A percentile compares a stretch with the other conserved stretches of the same genome.
phyloP scores from a whole-genome alignment of 495 filamentous ascomycete genomes.

The Hapsidospora chrysogenum region DNA sequence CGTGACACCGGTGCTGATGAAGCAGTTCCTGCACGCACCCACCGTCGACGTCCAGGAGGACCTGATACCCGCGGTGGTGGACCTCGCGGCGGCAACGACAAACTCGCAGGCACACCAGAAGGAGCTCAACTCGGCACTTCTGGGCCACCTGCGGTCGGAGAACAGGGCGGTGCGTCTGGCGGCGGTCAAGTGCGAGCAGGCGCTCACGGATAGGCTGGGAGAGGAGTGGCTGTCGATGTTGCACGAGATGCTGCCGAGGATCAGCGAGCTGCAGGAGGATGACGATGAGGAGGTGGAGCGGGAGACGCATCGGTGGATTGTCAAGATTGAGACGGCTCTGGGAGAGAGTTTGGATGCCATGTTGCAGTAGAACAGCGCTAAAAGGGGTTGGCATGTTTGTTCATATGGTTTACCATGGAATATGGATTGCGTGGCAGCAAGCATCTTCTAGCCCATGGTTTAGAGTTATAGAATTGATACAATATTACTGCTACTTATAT shows the following conservation, averaged over 20 bases:
- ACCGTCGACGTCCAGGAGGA: conserved; percentile 17
- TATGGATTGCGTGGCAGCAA: too few species aligned
- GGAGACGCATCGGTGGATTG: conserved; percentile 75
- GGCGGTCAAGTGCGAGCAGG: conserved; percentile 61
- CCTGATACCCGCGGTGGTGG: conserved; percentile 43
- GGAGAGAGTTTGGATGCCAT: conserved; percentile 81
- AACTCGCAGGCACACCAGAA: conserved; percentile 80
- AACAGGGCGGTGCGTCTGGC: conserved; percentile 50
- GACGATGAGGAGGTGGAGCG: conserved; percentile 83
- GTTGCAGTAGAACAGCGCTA: conserved; percentile 42
- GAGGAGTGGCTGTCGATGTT: conserved; percentile 84
- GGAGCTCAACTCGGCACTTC: conserved; percentile 56
- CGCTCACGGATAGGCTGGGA: conserved; percentile 58
- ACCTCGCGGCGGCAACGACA: conserved; percentile 64
- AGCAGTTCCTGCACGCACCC: conserved; percentile 46
- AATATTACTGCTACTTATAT: neutral
- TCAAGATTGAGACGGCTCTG: conserved; percentile 67
- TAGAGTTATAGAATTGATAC: too few species aligned
- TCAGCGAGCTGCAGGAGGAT: conserved; percentile 89
- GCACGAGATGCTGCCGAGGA: conserved; percentile 87
- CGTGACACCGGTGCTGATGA: conserved; percentile 49
- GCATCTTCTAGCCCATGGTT: too few species aligned
- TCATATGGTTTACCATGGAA: too few species aligned
- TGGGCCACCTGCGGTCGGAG: conserved; percentile 61
- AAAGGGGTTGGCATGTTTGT: neutral